phyloP scores from a whole-genome alignment of 2,329 filamentous ascomycete genomes.

The Zasmidium cellare region DNA sequence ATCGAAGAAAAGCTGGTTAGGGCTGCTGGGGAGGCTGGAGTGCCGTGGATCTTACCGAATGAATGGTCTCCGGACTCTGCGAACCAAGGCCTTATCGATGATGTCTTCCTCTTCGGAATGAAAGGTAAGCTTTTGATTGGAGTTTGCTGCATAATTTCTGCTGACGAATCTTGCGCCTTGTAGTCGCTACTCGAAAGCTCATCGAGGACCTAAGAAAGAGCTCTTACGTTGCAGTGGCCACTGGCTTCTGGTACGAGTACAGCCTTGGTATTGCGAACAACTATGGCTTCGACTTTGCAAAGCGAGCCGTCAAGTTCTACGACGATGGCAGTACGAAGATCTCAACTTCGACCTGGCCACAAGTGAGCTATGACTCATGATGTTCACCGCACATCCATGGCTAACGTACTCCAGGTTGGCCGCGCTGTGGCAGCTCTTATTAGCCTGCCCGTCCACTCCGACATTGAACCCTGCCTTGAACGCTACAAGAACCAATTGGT shows the following conservation, averaged over 20 bases:
- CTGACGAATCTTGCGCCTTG: not conserved
- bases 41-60: conserved; percentile 42
- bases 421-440: conserved; percentile 51
- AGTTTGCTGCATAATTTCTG: not conserved
- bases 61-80: conserved; percentile 32
- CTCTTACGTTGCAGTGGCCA: conserved; percentile 27
- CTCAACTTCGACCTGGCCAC: conserved; percentile 59
- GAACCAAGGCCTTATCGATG: conserved; percentile 24
- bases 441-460: conserved; percentile 24
- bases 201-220: conserved; percentile 28
- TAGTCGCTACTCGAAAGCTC: conserved; percentile 19
- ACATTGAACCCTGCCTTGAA: not conserved
- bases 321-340: conserved; percentile 60
- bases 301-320: conserved; percentile 36
- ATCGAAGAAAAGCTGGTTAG: conserved; percentile 32
- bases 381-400: too few species aligned
- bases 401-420: conserved; percentile 33
- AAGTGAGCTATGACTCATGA: conserved; percentile 33
- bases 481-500: conserved; percentile 51
- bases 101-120: conserved; percentile 19
- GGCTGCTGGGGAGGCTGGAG: conserved; percentile 38
- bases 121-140: conserved; percentile 2
- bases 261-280: conserved; percentile 31
- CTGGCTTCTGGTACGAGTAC: conserved; percentile 38
- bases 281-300: conserved; percentile 41